phyloP scores from a whole-genome alignment of 805 yeast species.

The Zygosaccharomyces pseudorouxii region DNA sequence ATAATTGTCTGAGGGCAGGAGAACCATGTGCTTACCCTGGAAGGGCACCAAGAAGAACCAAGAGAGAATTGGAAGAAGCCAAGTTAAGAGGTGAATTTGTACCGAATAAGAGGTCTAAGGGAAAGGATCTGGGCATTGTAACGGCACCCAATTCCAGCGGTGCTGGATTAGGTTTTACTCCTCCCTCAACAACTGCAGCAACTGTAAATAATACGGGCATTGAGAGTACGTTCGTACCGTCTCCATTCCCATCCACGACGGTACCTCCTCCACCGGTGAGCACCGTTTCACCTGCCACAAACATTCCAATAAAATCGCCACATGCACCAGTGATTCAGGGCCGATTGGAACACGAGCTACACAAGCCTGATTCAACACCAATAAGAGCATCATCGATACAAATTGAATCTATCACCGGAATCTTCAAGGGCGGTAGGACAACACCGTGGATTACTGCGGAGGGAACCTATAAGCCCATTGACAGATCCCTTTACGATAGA shows the following conservation, averaged over 20 bases:
- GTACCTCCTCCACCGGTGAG: neutral
- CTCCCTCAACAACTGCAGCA: no score
- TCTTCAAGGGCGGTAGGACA: conserved; percentile 31
- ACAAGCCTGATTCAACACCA: conserved; percentile 25
- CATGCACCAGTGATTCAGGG: conserved; percentile 5
- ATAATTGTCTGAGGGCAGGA: conserved; percentile 39
- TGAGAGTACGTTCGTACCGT: neutral
- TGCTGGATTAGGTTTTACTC: no score
- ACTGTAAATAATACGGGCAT: no score
- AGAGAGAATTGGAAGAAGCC: conserved; percentile 29
- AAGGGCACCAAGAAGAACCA: conserved; percentile 40
- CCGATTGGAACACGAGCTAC: conserved; percentile 12
- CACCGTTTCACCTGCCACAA: neutral
- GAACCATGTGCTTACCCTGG: conserved; percentile 43
- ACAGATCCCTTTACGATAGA: conserved; percentile 33
- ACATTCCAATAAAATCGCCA: neutral
- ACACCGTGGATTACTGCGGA: conserved; percentile 27
- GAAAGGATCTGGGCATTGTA: neutral
- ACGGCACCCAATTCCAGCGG: no score
- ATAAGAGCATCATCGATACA: conserved; percentile 30
- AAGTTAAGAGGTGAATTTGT: conserved; percentile 24
- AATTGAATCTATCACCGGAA: conserved; percentile 28
- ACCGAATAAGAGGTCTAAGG: conserved; percentile 13
- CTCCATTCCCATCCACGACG: neutral
- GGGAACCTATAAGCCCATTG: conserved; percentile 29